These are phyloP conservation scores for Mycena metata DNA, from an alignment of 768 basidiomycete species.

Conservation along the genomic window DNA sequence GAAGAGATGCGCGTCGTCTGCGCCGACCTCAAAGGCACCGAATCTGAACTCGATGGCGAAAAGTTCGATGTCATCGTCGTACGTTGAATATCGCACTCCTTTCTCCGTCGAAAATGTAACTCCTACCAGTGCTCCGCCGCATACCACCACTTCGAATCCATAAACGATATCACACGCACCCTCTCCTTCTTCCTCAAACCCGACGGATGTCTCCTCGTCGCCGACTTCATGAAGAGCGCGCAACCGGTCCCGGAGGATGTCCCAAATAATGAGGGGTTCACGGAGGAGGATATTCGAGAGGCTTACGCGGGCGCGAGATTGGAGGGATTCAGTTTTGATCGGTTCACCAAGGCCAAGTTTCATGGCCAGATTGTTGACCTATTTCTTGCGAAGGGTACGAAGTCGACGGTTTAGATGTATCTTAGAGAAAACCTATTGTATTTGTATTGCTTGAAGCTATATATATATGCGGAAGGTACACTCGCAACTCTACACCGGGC, in stretches of 20 bases:
- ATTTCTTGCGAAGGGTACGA: constrained; percentile 72
- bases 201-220: constrained; percentile 70
- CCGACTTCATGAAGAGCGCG: constrained; percentile 56
- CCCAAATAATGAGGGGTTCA: constrained; percentile 67
- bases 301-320: constrained; percentile 70
- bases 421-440: neutral
- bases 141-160: constrained; percentile 73
- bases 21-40: constrained; percentile 60
- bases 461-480: too few species aligned
- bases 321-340: constrained; percentile 55
- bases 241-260: constrained; percentile 56
- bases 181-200: constrained; percentile 74
- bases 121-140: constrained; percentile 67
- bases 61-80: constrained; percentile 82
- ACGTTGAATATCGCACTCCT: constrained; percentile 42
- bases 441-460: too few species aligned
- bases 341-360: constrained; percentile 47
- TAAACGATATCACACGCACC: constrained; percentile 62
- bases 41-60: constrained; percentile 62
- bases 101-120: constrained; percentile 7
- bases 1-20: constrained; percentile 79
- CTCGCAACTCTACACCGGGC: too few species aligned
- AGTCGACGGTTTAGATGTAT: constrained; percentile 36
- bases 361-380: constrained; percentile 53
- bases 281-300: constrained; percentile 59